A percentile compares a stretch with the other conserved stretches of the same genome.
These are phyloP conservation scores for Sanghuangporus weigelae DNA, from an alignment of 1,284 basidiomycete genomes.

Conservation along the genomic window DNA sequence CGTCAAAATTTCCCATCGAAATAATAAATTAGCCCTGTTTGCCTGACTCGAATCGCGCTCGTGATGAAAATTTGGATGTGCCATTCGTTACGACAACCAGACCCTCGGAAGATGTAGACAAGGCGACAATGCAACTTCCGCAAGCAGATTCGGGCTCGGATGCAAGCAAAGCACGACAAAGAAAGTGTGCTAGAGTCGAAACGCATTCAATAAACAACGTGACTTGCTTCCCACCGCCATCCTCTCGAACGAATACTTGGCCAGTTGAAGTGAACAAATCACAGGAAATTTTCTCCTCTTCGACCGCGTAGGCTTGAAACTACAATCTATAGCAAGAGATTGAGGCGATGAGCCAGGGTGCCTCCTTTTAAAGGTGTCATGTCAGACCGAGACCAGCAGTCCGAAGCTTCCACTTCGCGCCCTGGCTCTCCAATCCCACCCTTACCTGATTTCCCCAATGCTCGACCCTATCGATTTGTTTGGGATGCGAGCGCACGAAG, in stretches of 20 bases:
- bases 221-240: neutral
- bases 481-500: constrained; percentile 55
- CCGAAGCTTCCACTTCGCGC: constrained; percentile 34
- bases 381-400: constrained; percentile 32
- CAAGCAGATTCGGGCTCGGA: no score
- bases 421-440: constrained; percentile 44
- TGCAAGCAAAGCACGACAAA: no score
- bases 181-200: no score
- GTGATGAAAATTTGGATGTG: neutral
- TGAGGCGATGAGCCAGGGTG: neutral
- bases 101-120: neutral
- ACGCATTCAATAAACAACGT: neutral
- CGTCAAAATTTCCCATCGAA: neutral
- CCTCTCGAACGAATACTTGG: neutral
- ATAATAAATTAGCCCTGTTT: neutral
- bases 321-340: neutral
- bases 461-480: constrained; percentile 58
- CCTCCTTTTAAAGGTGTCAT: constrained; percentile 22
- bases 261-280: neutral
- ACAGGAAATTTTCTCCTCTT: neutral
- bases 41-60: neutral
- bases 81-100: no score
- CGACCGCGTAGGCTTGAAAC: neutral
- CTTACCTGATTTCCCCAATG: constrained; percentile 36
- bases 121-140: neutral